Evolutionary conservation across 495 filamentous ascomycete species (phyloP).

Genomic region (Apodospora peruviana): DNA sequence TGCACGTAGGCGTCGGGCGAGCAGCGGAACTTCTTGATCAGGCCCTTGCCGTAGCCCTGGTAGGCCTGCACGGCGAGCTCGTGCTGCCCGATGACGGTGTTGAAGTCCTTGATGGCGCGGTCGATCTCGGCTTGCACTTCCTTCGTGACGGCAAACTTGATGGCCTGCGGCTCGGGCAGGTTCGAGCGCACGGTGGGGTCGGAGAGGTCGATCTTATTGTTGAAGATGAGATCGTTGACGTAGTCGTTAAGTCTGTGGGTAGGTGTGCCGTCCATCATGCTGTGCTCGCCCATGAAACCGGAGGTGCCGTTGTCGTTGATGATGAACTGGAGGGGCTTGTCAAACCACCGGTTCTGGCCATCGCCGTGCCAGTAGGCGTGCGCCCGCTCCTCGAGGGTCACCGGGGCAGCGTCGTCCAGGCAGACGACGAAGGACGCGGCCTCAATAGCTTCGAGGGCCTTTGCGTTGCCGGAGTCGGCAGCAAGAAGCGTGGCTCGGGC

Average conservation of each 20-base stretch:
- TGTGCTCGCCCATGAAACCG: conserved; percentile 98
- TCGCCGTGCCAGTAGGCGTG: conserved; percentile 98
- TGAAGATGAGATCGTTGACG: conserved; percentile 81
- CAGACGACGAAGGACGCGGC: conserved; percentile 89
- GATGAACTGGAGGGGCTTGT: conserved; percentile 98
- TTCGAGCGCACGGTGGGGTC: conserved; percentile 69
- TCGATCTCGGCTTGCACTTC: conserved; percentile 70
- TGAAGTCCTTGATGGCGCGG: conserved; percentile 69
- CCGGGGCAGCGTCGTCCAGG: conserved; percentile 85
- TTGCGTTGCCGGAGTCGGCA: conserved; percentile 69
- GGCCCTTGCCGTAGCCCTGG: conserved; percentile 94
- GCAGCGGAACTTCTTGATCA: conserved; percentile 99
- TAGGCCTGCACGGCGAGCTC: conserved; percentile 91
- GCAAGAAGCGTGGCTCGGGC: conserved; percentile 71
- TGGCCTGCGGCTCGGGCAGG: conserved; percentile 70
- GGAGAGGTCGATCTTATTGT: conserved; percentile 83
- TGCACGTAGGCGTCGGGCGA: conserved; percentile 97
- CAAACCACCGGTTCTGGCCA: conserved; percentile 92
- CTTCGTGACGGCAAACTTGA: conserved; percentile 73
- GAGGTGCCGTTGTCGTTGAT: conserved; percentile 97
- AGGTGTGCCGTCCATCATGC: conserved; percentile 99
- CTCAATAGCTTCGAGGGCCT: conserved; percentile 75
- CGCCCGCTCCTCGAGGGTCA: conserved; percentile 93
- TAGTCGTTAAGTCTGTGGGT: conserved; percentile 96
- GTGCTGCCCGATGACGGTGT: conserved; percentile 72